Conservation (phyloP, 164 flowering plant species). For the Akebia trifoliata region DNA sequence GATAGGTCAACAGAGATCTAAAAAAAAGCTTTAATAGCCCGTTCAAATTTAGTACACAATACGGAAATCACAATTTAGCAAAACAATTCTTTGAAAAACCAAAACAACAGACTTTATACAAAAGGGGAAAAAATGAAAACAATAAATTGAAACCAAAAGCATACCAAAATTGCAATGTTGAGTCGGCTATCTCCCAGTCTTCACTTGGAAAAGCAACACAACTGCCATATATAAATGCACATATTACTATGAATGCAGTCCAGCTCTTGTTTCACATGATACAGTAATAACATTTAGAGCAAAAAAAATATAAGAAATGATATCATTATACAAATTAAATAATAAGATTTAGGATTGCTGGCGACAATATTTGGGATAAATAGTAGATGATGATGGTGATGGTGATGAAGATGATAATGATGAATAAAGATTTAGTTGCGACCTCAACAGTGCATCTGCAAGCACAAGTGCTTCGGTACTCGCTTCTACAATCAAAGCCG, state of each 20-base stretch:
- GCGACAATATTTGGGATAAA: not conserved
- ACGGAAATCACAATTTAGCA: not conserved
- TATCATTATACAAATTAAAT: not conserved
- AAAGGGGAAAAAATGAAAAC: not conserved
- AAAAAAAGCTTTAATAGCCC: no score
- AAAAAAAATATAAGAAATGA: not conserved
- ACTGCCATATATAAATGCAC: constrained; percentile 34
- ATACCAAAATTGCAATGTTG: constrained; percentile 93
- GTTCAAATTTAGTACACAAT: no score
- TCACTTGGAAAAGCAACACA: constrained; percentile 91
- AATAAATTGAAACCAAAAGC: constrained; percentile 1
- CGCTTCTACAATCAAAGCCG: constrained; percentile 79
- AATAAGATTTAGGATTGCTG: not conserved
- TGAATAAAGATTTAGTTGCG: constrained; percentile 7
- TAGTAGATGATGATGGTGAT: no score
- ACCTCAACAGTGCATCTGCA: constrained; percentile 84
- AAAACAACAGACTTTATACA: not conserved
- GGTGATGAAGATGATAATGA: no score
- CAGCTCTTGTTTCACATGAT: not conserved
- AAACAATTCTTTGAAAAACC: not conserved
- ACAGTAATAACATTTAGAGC: not conserved
- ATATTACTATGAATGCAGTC: not conserved
- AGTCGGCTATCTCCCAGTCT: constrained; percentile 97
- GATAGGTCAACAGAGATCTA: no score
- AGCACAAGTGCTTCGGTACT: constrained; percentile 73